Conservation (phyloP, 257 asterid genomes). For the Ajuga chamaepitys region DNA sequence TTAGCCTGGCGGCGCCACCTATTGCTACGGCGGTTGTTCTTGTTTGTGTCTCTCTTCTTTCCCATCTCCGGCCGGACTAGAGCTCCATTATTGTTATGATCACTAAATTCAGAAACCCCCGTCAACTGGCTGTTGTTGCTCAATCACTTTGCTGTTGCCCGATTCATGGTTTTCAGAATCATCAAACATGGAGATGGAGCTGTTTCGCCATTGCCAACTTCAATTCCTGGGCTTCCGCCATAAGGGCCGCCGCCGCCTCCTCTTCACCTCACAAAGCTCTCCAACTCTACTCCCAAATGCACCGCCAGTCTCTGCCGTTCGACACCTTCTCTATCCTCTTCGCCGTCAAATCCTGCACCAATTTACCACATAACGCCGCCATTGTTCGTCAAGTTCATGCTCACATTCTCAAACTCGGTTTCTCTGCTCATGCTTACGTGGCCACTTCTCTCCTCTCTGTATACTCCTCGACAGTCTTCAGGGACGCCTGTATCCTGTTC, state of each 20-base stretch:
- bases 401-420: constrained; percentile 45
- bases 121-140: no score
- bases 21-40: no score
- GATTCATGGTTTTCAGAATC: no score
- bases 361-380: constrained; percentile 16
- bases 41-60: no score
- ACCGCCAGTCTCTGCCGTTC: constrained; percentile 25
- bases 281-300: constrained; percentile 36
- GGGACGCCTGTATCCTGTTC: constrained; percentile 43
- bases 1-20: no score
- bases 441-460: constrained; percentile 44
- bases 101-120: no score
- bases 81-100: no score
- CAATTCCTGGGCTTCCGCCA: constrained; percentile 33
- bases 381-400: constrained; percentile 48
- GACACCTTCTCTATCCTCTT: constrained; percentile 41
- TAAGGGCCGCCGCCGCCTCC: constrained; percentile 32
- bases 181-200: no score
- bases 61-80: no score
- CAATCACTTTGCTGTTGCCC: no score
- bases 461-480: constrained; percentile 17
- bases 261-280: constrained; percentile 40
- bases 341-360: constrained; percentile 43
- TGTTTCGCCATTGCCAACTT: no score
- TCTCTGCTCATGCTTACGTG: constrained; percentile 34